Percentiles rank a stretch among this genome's conserved stretches.
Evolutionary conservation across 1,284 basidiomycete genomes (phyloP).

Genomic region (Cutaneotrichosporon sp.): DNA sequence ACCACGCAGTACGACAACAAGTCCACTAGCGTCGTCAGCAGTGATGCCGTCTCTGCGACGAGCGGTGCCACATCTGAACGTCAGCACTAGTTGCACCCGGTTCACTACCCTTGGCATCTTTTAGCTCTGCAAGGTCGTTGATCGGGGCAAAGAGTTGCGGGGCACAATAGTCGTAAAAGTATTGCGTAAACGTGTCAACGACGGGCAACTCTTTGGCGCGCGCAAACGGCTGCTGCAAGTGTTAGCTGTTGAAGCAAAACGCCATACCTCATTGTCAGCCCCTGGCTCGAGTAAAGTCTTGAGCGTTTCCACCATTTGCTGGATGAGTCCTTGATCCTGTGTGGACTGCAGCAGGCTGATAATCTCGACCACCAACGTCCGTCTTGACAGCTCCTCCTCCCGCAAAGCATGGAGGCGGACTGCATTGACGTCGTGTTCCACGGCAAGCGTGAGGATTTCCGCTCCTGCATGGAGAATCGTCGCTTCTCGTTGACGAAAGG

Average conservation of each 20-base stretch:
- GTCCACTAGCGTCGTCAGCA: slow-evolving; percentile 79
- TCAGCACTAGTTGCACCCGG: neutral
- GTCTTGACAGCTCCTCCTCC: slow-evolving; percentile 58
- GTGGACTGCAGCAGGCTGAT: slow-evolving; percentile 72
- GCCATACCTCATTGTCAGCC: slow-evolving; percentile 47
- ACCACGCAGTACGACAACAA: slow-evolving; percentile 79
- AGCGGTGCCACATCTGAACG: neutral
- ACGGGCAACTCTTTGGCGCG: slow-evolving; percentile 30
- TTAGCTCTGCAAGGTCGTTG: slow-evolving; percentile 61
- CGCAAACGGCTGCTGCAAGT: slow-evolving; percentile 7
- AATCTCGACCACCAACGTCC: slow-evolving; percentile 67
- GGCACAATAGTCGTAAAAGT: slow-evolving; percentile 78
- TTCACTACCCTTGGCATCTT: slow-evolving; percentile 1
- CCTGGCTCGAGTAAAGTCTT: slow-evolving; percentile 71
- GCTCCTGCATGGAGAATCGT: slow-evolving; percentile 72
- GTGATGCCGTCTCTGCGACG: slow-evolving; percentile 51
- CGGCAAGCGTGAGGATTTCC: slow-evolving; percentile 76
- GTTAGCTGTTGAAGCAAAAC: neutral
- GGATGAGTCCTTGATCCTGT: slow-evolving; percentile 79
- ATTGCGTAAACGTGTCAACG: slow-evolving; percentile 80
- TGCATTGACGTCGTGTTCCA: slow-evolving; percentile 87
- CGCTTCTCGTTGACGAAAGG: slow-evolving; percentile 55
- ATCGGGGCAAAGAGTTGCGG: slow-evolving; percentile 73
- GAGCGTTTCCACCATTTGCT: slow-evolving; percentile 84
- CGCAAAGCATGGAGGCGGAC: slow-evolving; percentile 78